Base-by-base conservation (phyloP, 495 filamentous ascomycete species). In the Trichocladium uniseriatum region DNA sequence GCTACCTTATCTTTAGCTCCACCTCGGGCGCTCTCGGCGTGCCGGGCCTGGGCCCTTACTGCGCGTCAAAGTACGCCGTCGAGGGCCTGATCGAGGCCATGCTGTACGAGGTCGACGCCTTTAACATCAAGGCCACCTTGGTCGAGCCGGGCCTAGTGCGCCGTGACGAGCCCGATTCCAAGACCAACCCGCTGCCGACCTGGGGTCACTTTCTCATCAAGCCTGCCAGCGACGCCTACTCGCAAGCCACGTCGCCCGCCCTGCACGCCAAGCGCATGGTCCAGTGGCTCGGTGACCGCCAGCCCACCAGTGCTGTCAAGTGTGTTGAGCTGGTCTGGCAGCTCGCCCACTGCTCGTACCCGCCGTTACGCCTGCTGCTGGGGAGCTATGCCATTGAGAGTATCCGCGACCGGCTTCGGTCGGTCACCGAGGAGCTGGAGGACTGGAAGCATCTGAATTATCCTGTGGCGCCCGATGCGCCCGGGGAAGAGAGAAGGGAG, bases 301-400 rank as follows among this genome's bases (percentile, higher is more conserved):
- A 96, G 67, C 92, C 91, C 3, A 91, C 87, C 8, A 94, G 86
- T 56, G 89, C 88, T 9, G 83, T 95, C 41, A 92, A 92, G 67
- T 88, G 88, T 48, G 90, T 90, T n/a, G 87, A 96, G 73, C 70
- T 96, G 52, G 84, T 96, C 7, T 97, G 92, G 92, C 88, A 97
- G 73, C 70, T 97, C 34, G 92, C 82, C 0, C 92, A 97, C 69
- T 97, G 92, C 66, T 79, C 77, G 14, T 94, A 89, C 59, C 92
- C 92, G 40, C 92, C 92, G 0, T 59, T 98, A 48, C 65, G 92
- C 20, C 66, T 98, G 53, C 73, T 96, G 45, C 61, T 98, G 47
- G 92, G 92, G 0, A 89, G 83, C 36, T 96, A 94, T 68, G 92
- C 92, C 0, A 89, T 97, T 28, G 91, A 98, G 69, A 94, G 88